These are phyloP conservation scores for Stenogyne calaminthoides DNA, from an alignment of 305 asterid genomes.

Conservation along the genomic window DNA sequence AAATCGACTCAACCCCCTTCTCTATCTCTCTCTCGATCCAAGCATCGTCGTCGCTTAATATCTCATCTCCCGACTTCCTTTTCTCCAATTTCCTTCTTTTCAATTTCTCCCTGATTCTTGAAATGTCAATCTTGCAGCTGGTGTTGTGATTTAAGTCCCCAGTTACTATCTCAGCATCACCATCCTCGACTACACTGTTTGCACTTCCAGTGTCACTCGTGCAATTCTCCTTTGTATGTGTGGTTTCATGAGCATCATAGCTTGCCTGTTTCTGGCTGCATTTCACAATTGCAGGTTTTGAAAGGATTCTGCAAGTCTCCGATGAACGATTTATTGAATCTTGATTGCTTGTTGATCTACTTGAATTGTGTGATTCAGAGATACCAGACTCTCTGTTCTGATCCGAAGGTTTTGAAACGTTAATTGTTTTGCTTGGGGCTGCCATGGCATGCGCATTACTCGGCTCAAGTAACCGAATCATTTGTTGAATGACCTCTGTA, in stretches of 20 bases:
- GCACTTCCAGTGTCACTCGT: slow-evolving; percentile 48
- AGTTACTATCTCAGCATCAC: slow-evolving; percentile 34
- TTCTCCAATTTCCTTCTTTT: slow-evolving; percentile 44
- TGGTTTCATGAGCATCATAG: slow-evolving; percentile 16
- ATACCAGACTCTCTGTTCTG: slow-evolving; percentile 35
- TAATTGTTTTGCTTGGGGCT: slow-evolving; percentile 23
- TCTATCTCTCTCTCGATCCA: slow-evolving; percentile 69
- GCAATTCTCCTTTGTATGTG: slow-evolving; percentile 32
- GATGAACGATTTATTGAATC: slow-evolving; percentile 27
- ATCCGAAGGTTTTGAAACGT: slow-evolving; percentile 21
- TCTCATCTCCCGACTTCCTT: slow-evolving; percentile 34
- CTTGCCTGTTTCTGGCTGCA: slow-evolving; percentile 25
- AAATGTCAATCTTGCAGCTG: slow-evolving; percentile 39
- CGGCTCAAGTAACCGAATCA: slow-evolving; percentile 46
- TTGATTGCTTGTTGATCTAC: slow-evolving; percentile 26
- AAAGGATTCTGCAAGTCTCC: slow-evolving; percentile 18
- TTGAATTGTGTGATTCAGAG: slow-evolving; percentile 43
- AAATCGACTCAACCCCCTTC: slow-evolving; percentile 40
- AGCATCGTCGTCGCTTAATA: slow-evolving; percentile 46
- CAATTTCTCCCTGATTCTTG: slow-evolving; percentile 49
- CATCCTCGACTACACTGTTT: slow-evolving; percentile 48
- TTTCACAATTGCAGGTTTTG: slow-evolving; percentile 18
- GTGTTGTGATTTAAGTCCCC: slow-evolving; percentile 33
- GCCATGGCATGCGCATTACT: slow-evolving; percentile 36
- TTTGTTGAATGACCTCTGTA: slow-evolving; percentile 55